Percentiles rank a stretch among this genome's conserved stretches.
Evolutionary conservation across 2,329 filamentous ascomycete species (phyloP).

Genomic region (Dryadomyces quercivorus): DNA sequence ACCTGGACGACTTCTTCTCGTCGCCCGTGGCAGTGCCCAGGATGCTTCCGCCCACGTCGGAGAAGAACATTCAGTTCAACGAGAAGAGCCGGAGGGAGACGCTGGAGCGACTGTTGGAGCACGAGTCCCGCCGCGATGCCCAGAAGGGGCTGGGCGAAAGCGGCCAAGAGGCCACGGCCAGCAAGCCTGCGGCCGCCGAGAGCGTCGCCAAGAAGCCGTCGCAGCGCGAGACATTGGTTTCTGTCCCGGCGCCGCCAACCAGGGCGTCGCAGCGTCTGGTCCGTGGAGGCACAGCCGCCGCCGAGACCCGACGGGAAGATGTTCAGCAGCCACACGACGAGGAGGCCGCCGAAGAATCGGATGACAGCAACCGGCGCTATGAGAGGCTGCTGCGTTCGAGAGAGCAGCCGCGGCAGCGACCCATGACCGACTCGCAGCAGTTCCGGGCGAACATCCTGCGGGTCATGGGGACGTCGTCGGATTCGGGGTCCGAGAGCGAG

Average conservation of each 20-base stretch:
- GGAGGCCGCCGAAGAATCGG: background rate
- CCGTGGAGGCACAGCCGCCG: too few relatives aligned
- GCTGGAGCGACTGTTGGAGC: constrained; percentile 4
- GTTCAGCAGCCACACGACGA: too few relatives aligned
- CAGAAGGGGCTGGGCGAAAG: background rate
- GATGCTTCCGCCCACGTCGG: constrained; percentile 11
- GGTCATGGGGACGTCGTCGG: background rate
- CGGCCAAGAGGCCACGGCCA: background rate
- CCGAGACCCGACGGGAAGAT: too few relatives aligned
- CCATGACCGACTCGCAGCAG: background rate
- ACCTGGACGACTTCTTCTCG: constrained; percentile 35
- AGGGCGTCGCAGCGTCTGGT: too few relatives aligned
- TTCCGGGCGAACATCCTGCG: background rate
- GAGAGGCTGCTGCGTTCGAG: background rate
- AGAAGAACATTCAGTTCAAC: constrained; percentile 8
- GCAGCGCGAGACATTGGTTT: too few relatives aligned
- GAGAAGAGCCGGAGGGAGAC: constrained; percentile 7
- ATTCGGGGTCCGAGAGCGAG: background rate
- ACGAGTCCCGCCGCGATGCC: constrained; percentile 3
- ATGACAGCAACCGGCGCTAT: background rate
- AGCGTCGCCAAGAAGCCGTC: too few relatives aligned
- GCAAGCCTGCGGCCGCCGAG: too few relatives aligned
- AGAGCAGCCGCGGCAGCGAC: background rate
- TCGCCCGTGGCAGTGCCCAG: constrained; percentile 33
- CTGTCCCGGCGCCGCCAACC: too few relatives aligned